Evolutionary conservation across 345 rosid species (phyloP).

Genomic region (Dipteronia sinensis): DNA sequence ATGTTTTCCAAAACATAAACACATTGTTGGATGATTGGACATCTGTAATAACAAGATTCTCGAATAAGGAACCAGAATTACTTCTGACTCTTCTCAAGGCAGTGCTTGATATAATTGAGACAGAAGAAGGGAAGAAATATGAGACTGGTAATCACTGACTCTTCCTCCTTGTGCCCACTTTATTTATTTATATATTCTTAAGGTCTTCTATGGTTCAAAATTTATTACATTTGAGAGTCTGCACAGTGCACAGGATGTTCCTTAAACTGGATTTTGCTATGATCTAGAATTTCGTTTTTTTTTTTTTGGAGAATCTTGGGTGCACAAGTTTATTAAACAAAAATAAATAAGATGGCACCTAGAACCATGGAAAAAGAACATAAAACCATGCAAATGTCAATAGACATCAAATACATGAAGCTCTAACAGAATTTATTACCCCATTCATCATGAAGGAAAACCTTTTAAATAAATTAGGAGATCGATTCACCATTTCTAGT

Average conservation of each 20-base stretch:
- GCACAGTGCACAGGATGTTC: not conserved
- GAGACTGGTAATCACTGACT: slow-evolving; percentile 46
- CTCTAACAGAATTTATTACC: not conserved
- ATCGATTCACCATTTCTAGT: not conserved
- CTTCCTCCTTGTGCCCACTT: not conserved
- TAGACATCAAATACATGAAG: not conserved
- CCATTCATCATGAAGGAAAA: not conserved
- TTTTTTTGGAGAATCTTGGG: not conserved
- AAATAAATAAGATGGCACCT: not conserved
- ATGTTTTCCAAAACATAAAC: slow-evolving; percentile 33
- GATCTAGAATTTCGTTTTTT: not conserved
- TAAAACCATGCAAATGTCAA: not conserved
- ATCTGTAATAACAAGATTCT: slow-evolving; percentile 54
- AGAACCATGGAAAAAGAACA: not conserved
- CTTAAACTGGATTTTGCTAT: not conserved
- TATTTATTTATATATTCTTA: not conserved
- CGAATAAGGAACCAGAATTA: slow-evolving; percentile 75
- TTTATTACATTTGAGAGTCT: not conserved
- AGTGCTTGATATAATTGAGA: slow-evolving; percentile 57
- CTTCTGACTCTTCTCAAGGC: slow-evolving; percentile 65
- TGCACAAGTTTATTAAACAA: not conserved
- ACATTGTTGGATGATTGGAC: slow-evolving; percentile 63
- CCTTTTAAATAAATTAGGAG: not conserved
- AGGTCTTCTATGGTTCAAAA: not conserved
- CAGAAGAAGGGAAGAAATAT: slow-evolving; percentile 42